Evolutionary conservation across 345 rosid species (phyloP).

Genomic region (Populus alba): DNA sequence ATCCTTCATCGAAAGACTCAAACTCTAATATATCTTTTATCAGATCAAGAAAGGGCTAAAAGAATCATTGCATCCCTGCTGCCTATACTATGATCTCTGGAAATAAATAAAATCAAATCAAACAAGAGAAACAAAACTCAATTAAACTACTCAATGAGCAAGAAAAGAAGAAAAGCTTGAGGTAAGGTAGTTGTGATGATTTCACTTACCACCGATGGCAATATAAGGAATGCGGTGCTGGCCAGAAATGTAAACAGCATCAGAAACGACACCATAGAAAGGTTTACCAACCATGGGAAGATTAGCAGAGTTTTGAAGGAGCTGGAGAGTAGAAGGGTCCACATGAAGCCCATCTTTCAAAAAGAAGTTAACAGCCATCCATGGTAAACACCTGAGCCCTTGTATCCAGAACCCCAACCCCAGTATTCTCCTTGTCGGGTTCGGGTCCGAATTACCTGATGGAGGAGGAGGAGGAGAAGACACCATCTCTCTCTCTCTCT

Average conservation of each 20-base stretch:
- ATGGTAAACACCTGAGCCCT: constrained; percentile 86
- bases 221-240: constrained; percentile 93
- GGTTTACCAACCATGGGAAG: constrained; percentile 94
- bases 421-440: constrained; percentile 45
- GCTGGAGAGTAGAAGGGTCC: constrained; percentile 74
- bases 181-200: not conserved
- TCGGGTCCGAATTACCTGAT: not conserved
- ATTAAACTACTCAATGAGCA: not conserved
- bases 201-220: constrained; percentile 72
- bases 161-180: not conserved
- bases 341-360: constrained; percentile 75
- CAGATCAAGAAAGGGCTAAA: not conserved
- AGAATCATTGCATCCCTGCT: not conserved
- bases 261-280: constrained; percentile 71
- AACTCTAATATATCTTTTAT: not conserved
- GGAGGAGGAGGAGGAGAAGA: not conserved
- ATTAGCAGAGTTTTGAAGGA: constrained; percentile 78
- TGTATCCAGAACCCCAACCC: constrained; percentile 82
- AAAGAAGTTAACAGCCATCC: constrained; percentile 80
- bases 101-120: not conserved
- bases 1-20: not conserved
- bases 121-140: not conserved
- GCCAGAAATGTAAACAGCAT: constrained; percentile 62
- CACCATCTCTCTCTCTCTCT: too few relatives aligned
- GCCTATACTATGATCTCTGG: not conserved